Evolutionary conservation across 768 basidiomycete species (phyloP).

Genomic region (Saitozyma sp.): DNA sequence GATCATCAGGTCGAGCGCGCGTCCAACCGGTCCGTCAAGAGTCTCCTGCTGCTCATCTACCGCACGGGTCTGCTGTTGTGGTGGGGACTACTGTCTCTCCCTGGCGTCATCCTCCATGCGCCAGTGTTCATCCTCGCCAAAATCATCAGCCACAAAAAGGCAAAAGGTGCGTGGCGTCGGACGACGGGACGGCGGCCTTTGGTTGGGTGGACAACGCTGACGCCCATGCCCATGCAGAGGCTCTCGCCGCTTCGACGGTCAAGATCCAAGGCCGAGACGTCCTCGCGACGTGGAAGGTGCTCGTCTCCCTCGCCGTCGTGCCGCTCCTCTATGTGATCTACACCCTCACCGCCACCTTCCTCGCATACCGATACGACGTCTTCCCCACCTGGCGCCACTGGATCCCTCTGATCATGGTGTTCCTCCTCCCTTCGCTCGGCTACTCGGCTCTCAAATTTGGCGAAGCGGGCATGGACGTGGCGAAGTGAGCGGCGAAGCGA

Average conservation of each 20-base stretch:
- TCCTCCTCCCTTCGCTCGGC: slow-evolving; percentile 76
- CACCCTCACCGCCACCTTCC: slow-evolving; percentile 70
- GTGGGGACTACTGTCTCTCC: slow-evolving; percentile 83
- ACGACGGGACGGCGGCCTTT: not conserved
- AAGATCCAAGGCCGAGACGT: slow-evolving; percentile 96
- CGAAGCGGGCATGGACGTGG: slow-evolving; percentile 94
- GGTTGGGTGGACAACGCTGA: not conserved
- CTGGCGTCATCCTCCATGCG: slow-evolving; percentile 85
- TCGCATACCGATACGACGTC: slow-evolving; percentile 68
- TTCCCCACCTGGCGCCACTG: slow-evolving; percentile 66
- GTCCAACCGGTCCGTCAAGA: slow-evolving; percentile 75
- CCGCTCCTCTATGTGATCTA: slow-evolving; percentile 83
- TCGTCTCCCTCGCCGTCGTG: slow-evolving; percentile 86
- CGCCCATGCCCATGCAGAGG: slow-evolving; percentile 61
- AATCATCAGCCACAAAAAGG: slow-evolving; percentile 81
- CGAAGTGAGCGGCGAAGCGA: slow-evolving; percentile 66
- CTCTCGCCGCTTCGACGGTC: slow-evolving; percentile 89
- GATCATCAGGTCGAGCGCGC: slow-evolving; percentile 95
- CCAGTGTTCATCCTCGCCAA: slow-evolving; percentile 92
- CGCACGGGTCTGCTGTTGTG: slow-evolving; percentile 71
- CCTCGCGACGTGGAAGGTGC: slow-evolving; percentile 95
- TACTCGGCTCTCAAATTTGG: slow-evolving; percentile 95
- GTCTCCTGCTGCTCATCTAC: slow-evolving; percentile 77
- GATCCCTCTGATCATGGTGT: slow-evolving; percentile 75
- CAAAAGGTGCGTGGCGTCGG: slow-evolving; percentile 64